phyloP scores from a whole-genome alignment of 2,329 filamentous ascomycete genomes.

The Apiospora pterosperma region DNA sequence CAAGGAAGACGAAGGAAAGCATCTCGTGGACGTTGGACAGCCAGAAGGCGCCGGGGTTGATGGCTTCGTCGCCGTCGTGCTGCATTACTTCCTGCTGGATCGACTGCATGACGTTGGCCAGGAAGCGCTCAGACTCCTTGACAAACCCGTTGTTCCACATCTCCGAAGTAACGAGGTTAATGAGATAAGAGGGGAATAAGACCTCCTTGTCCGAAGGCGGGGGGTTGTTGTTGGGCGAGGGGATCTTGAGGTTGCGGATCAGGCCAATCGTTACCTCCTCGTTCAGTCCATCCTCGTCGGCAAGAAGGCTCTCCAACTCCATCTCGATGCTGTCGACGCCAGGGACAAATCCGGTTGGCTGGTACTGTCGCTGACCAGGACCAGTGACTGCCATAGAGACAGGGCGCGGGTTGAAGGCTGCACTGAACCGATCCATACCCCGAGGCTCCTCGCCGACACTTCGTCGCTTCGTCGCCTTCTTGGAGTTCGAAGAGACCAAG shows the following conservation, averaged over 20 bases:
- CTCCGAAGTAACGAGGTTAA: constrained; percentile 97
- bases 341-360: constrained; percentile 74
- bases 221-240: constrained; percentile 78
- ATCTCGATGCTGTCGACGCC: constrained; percentile 88
- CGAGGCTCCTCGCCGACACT: constrained; percentile 86
- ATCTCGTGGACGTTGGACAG: constrained; percentile 99
- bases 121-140: constrained; percentile 97
- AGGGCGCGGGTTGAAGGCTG: constrained; percentile 87
- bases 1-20: constrained; percentile 98
- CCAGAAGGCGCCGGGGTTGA: constrained; percentile 98
- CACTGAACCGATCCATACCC: constrained; percentile 86
- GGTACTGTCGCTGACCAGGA: constrained; percentile 64
- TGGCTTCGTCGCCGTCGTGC: constrained; percentile 93
- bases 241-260: constrained; percentile 95
- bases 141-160: constrained; percentile 99
- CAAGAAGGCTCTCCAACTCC: constrained; percentile 89
- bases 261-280: constrained; percentile 96
- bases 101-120: constrained; percentile 99
- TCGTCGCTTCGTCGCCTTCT: constrained; percentile 85
- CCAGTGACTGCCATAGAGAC: constrained; percentile 89
- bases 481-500: constrained; percentile 73
- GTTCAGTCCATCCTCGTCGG: constrained; percentile 92
- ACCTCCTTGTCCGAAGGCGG: constrained; percentile 98
- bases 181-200: constrained; percentile 96
- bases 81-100: constrained; percentile 99